Base-by-base conservation (phyloP, 495 filamentous ascomycete genomes). In the Trichoderma virens region DNA sequence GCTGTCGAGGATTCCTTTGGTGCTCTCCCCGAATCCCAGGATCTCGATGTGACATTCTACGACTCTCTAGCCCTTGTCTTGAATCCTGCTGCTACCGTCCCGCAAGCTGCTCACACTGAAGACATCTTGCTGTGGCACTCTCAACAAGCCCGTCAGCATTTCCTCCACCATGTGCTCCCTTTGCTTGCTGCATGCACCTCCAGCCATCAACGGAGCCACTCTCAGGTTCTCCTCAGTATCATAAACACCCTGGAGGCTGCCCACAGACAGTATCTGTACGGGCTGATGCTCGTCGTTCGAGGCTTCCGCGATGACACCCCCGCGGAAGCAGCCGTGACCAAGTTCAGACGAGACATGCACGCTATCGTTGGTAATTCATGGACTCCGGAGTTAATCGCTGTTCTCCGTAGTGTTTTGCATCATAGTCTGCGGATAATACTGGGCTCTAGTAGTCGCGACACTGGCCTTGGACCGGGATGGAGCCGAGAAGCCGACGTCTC, bases 351-450 rank as follows among this genome's bases (percentile, higher is more conserved):
- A 41, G 82, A 85, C 65, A 81, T 92, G 28, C 82, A 88, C 68
- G 83, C 86, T 23, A 81, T 91, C 28, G 81, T 90, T 34, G 80
- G 81, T 20, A 87, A 88, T 71, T 86, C 87, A 3, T 72, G 86
- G 31, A 84, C 85, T 5, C 79, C 80, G 68, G 72, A 72, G 31
- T 70, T 90, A 38, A 78, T 81, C 43, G 69, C 71, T 18, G 75
- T 86, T 14, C 70, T 92, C 3, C 75, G 76, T 2, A 71, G 70
- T 25, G 83, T 88, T 45, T 67, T 91, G 18, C 74, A 76, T 18
- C 77, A 75, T 32, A 73, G 86, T 64, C 78, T 83, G 43, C 71
- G 78, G 25, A 73, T 78, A 18, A 81, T 91, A 8, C 73, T 92
- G 6, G 85, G 85, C 2, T 79, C 88, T 35, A 72, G 74, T 2